Base-by-base conservation (phyloP, 192 early-diverging fungal genomes). In the Pecoramyces ruminantium region DNA sequence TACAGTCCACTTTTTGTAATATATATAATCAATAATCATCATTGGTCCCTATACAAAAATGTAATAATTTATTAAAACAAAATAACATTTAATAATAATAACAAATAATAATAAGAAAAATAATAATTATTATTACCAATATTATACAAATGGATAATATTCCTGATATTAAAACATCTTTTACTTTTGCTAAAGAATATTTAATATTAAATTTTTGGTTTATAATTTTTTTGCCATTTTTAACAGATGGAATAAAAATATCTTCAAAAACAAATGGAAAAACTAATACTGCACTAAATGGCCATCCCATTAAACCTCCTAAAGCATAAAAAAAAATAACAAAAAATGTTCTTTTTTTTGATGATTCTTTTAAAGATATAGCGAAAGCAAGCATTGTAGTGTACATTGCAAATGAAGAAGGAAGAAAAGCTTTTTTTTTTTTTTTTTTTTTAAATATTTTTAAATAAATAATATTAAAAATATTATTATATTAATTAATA, bases 401-500 rank as follows among this genome's bases (percentile, higher is more conserved):
- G 81, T 90, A 92, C 97, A 98, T 99, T 77, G 95, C 92, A 87
- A 97, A 97, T 29, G 94, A 90, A 16, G 96, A 96, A 0, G 97
- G 97, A 34, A 99, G 86, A 83, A 90, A 91, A 30, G 96, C 95
- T 86, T 81, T 39, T 34, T 34, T 6, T 34, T 11, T 6, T 34
- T 34, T 34, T 34, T 6, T 34, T 34, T 34, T 34, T n/a, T n/a
- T n/a, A n/a, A n/a, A n/a, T n/a, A n/a, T n/a, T n/a, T n/a, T n/a
- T n/a, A 38, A 18, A 13, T 29, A 67, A 77, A 2, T 79, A 42
- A 28, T 28, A 28, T 83, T 40, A 28, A 29, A 42, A 15, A 28
- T 67, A 15, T 17, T 1, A 0, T 21, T 81, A 34, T 34, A 34
- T 11, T 6, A 34, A 34, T 34, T 4, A 78, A 58, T 29, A n/a